Evolutionary conservation across 2,329 filamentous ascomycete species (phyloP), one percentile per base, ranked within the genome.

Genomic region (Albophoma yamanashiensis): DNA sequence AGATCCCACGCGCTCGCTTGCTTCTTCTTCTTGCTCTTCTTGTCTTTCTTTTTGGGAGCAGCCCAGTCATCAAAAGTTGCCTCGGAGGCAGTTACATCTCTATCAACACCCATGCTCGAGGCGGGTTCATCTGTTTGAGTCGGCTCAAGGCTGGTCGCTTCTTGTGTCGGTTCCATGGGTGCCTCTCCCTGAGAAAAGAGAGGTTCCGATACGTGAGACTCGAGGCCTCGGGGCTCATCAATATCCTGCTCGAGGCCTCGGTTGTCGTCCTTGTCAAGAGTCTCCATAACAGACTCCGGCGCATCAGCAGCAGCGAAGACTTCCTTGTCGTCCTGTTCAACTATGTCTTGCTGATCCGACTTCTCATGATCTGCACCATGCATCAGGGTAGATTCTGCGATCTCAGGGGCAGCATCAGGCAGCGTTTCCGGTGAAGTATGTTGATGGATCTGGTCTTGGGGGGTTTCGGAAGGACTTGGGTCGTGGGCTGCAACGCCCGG

Each of bases 21-120:
- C 45, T 67, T 73, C 55, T 68, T 65, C 62, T 74, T 71, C 63
- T 73, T 72, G 58, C 69, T 72, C 59, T 71, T 73, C 63, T 72
- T 72, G 42, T 52, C 62, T 62, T 73, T 71, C 63, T 73, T 73
- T 38, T 65, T 47, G 20, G 63, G 42, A 60, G 64, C 63, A 15
- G 36, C 39, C 11, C 40, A 56, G 9, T 56, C 42, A 1, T 59
- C 58, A 12, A 50, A 12, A 8, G 25, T 20, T 27, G 59, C 52
- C 40, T 67, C 66, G 15, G 55, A 43, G 8, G 36, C 12, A 55
- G 62, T 53, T 11, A 58, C 58, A 38, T 64, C 60, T 4, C 38
- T 31, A 53, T 11, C 36, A 31, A 31, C 57, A 8, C 11, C 25
- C 25, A 34, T 62, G 25, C 57, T 39, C 12, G 42, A n/a, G 27